Evolutionary conservation across 768 basidiomycete species (phyloP).

Genomic region (Plicaturopsis crispa): DNA sequence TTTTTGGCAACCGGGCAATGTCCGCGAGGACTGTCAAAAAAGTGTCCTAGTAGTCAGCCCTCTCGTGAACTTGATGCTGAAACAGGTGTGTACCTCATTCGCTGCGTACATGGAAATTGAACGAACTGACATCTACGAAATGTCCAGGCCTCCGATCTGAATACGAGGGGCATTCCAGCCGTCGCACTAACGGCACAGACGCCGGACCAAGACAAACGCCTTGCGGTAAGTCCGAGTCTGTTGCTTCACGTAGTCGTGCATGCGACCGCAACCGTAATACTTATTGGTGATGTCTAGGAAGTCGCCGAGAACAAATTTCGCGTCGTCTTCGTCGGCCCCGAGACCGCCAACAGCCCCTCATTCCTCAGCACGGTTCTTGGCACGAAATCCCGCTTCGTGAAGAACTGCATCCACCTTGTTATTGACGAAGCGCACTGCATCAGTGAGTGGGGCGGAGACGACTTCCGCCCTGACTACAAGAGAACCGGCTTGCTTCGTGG

Average conservation of each 20-base stretch:
- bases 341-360: conserved; percentile 7
- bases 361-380: conserved; percentile 9
- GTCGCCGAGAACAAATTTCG: conserved; percentile 7
- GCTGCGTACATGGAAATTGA: too few species aligned
- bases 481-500: neutral
- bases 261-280: too few species aligned
- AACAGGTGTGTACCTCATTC: too few species aligned
- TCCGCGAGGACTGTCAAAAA: conserved; percentile 3
- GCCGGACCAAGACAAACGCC: too few species aligned
- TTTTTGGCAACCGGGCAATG: conserved; percentile 8
- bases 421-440: conserved; percentile 18
- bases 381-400: conserved; percentile 3
- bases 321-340: conserved; percentile 10
- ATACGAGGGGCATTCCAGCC: conserved; percentile 5
- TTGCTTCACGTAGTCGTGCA: too few species aligned
- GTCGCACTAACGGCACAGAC: too few species aligned
- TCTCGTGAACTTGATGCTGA: conserved; percentile 8
- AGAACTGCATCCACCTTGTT: conserved; percentile 8
- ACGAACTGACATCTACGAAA: too few species aligned
- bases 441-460: conserved; percentile 13
- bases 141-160: conserved; percentile 4
- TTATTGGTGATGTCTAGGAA: neutral
- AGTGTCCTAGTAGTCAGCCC: conserved; percentile 12
- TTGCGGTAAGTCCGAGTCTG: too few species aligned
- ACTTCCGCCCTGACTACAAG: conserved; percentile 9